Conservation (phyloP, 2,329 filamentous ascomycete species). For the Ascocoryne sarcoides region DNA sequence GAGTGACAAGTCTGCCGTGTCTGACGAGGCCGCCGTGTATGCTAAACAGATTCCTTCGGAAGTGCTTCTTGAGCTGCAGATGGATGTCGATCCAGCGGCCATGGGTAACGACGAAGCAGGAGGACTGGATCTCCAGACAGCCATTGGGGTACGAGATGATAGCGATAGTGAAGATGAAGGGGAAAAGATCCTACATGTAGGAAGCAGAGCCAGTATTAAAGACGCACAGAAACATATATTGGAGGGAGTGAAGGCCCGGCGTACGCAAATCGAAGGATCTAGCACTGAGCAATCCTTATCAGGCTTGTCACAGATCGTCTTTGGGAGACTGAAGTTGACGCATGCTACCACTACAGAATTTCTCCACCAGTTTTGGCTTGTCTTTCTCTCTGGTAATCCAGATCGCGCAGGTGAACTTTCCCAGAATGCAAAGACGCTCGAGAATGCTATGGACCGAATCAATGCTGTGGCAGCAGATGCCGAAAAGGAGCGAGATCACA, state of each 20-base stretch:
- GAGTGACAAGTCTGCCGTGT: constrained; percentile 36
- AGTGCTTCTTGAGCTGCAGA: constrained; percentile 55
- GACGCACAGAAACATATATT: constrained; percentile 59
- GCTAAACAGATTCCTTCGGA: constrained; percentile 60
- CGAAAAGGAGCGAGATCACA: constrained; percentile 61
- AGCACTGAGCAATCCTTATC: constrained; percentile 22
- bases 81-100: constrained; percentile 44
- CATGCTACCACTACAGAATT: constrained; percentile 94
- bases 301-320: constrained; percentile 41
- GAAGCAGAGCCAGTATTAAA: constrained; percentile 58
- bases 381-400: constrained; percentile 81
- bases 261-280: constrained; percentile 47
- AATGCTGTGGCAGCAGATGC: constrained; percentile 72
- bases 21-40: constrained; percentile 40
- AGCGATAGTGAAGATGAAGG: constrained; percentile 54
- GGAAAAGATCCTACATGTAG: constrained; percentile 49
- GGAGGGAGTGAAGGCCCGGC: constrained; percentile 52
- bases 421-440: constrained; percentile 73
- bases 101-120: constrained; percentile 40
- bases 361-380: constrained; percentile 92
- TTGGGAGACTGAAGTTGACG: constrained; percentile 60
- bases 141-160: constrained; percentile 61
- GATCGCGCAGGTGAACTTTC: constrained; percentile 73
- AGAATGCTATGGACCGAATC: constrained; percentile 69
- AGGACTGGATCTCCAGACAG: constrained; percentile 51